Evolutionary conservation across 495 filamentous ascomycete genomes (phyloP), one percentile per base, ranked within the genome.

Genomic region (Penicillium odoratum): DNA sequence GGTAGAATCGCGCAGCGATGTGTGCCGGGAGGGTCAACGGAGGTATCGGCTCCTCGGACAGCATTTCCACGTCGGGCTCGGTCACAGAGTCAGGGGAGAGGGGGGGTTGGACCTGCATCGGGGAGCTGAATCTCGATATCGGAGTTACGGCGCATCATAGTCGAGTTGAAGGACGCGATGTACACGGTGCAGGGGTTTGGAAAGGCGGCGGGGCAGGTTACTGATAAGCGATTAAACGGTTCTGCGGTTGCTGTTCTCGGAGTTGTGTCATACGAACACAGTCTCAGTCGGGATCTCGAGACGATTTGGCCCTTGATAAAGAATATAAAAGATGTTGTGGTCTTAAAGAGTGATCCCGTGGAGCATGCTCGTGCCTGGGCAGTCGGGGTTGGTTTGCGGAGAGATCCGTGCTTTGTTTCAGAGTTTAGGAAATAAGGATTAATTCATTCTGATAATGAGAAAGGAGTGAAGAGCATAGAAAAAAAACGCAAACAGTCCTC

Each of bases 1-100:
- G 85, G 72, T 89, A 89, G 73, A 97, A 92, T 47, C 92, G 90
- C 47, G 91, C 90, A 59, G 91, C 90, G 63, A 97, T 90, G 64
- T 89, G 88, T 28, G 91, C 83, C 36, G 92, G 92, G 16, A 91
- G 86, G 44, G 84, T 83, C 36, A 85, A 72, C 46, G 81, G 65
- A 40, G 70, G 62, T 26, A 67, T 57, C 48, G 70, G 70, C 29
- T 77, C 72, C 44, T 78, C 77, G 11, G 77, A 79, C 49, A 78
- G 58, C 77, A 79, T 79, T 61, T 77, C 75, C 61, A 79, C 62
- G 57, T 79, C 77, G 21, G 69, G 48, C 48, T 69, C 63, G 45
- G 51, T 65, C 43, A 64, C 30, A 29, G 71, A 52, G 33, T 70
- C 69, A 1, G 69, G 60, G 11, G 70, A 66, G 47, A 65, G 63